Conservation (phyloP, 352 stramenopile genomes). For the Hyphochytrium catenoides region DNA sequence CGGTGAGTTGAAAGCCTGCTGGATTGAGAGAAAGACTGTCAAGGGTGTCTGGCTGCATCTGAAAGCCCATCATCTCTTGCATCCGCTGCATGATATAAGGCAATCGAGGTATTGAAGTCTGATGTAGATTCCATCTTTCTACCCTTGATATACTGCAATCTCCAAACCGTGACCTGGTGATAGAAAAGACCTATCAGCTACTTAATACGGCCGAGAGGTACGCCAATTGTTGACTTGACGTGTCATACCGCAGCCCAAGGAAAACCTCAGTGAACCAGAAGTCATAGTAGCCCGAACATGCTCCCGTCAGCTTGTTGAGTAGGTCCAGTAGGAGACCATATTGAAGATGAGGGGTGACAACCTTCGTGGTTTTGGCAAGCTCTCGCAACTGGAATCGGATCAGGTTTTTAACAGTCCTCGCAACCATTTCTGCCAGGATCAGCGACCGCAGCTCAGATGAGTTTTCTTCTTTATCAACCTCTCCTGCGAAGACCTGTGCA, state of each 20-base stretch:
- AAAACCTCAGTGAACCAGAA: conserved; percentile 14
- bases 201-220: no score
- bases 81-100: conserved; percentile 24
- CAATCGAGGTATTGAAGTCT: conserved; percentile 19
- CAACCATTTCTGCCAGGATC: conserved; percentile 59
- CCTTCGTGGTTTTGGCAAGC: not conserved
- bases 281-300: conserved; percentile 6
- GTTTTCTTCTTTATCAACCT: conserved; percentile 26
- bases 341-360: conserved; percentile 2
- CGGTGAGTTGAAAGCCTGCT: conserved; percentile 37
- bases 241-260: no score
- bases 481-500: conserved; percentile 36
- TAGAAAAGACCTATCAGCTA: no score
- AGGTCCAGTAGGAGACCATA: conserved; percentile 5
- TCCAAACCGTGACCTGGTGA: no score
- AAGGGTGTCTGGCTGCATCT: conserved; percentile 18
- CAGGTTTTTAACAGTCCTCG: conserved; percentile 60
- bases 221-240: no score
- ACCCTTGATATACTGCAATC: conserved; percentile 35
- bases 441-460: conserved; percentile 23
- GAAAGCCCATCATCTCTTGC: conserved; percentile 24
- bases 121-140: conserved; percentile 45
- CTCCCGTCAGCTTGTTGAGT: conserved; percentile 13
- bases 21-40: conserved; percentile 20
- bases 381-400: conserved; percentile 16